Base-by-base conservation (phyloP, 352 stramenopile genomes). In the Globisporangium nagaii region DNA sequence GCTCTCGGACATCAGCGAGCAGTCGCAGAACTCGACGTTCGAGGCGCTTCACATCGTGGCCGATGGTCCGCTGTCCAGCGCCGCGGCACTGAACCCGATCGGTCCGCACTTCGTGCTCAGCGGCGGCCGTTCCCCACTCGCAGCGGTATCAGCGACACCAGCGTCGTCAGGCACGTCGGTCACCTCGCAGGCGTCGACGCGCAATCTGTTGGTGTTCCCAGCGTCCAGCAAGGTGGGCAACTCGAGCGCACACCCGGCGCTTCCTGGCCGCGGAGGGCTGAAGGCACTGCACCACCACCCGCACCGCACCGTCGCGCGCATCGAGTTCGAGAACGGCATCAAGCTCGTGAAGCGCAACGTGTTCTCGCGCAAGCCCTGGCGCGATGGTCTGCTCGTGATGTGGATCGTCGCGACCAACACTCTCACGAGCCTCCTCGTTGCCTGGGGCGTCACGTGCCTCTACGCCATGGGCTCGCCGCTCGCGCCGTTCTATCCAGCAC, bases 381-480 rank as follows among this genome's bases (percentile, higher is more conserved):
- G 58, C 20, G 68, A 76, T 25, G 64, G 57, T 1, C 4, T 68
- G 2, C 25, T 34, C 5, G 68, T 73, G 27, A 73, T 76, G 53
- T 52, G 48, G 34, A 66, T 76, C 44, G 62, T 76, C 9, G n/a
- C 67, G 7, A 51, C 22, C 36, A 76, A 76, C 40, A 69, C 61
- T 1, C 15, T 63, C 17, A 45, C 59, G 31, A 62, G 58, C 32
- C 42, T 71, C 25, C 2, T 66, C 1, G 20, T 68, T 39, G 64
- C 61, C 11, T 73, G 58, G 58, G 11, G 50, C 2, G 36, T 57
- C 25, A 42, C 60, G 24, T 27, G 32, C 24, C 41, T 73, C 0
- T 76, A 66, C 20, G 68, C 65, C 1, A 25, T 71, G 13, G 64
- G 64, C 1, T 62, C 64, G 25, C 68, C 65, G 1, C 54, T 64